These are phyloP conservation scores for Bombardia bombarda DNA, from an alignment of 495 filamentous ascomycete genomes.

Conservation along the genomic window DNA sequence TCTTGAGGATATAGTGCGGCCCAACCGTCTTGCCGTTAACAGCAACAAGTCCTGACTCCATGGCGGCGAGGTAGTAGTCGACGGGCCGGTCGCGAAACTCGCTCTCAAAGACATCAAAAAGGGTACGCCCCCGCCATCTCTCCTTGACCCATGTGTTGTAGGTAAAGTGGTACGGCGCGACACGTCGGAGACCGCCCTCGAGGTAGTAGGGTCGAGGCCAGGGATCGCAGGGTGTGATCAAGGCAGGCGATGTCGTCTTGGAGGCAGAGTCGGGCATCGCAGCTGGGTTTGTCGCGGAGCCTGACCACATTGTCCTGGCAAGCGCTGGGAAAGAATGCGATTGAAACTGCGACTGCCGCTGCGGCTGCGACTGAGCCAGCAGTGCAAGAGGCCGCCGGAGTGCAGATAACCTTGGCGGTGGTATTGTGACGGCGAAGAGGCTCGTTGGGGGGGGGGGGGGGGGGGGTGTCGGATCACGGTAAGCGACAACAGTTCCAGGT, in stretches of 20 bases:
- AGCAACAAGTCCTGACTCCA: constrained; percentile 63
- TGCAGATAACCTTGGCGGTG: too few relatives aligned
- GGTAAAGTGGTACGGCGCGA: constrained; percentile 84
- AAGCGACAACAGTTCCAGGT: too few relatives aligned
- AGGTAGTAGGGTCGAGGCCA: constrained; percentile 70
- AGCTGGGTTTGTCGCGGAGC: background rate
- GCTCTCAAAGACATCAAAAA: constrained; percentile 72
- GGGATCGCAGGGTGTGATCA: constrained; percentile 41
- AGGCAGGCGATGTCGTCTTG: background rate
- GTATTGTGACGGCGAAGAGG: too few relatives aligned
- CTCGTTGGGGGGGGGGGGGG: too few relatives aligned
- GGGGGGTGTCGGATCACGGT: too few relatives aligned
- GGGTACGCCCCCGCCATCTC: constrained; percentile 67
- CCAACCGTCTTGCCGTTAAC: constrained; percentile 61
- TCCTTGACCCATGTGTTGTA: constrained; percentile 93
- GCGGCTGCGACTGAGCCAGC: too few relatives aligned
- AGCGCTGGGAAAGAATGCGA: too few relatives aligned
- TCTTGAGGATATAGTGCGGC: constrained; percentile 36
- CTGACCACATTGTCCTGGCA: too few relatives aligned
- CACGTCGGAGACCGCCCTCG: constrained; percentile 70
- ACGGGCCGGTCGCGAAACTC: constrained; percentile 82
- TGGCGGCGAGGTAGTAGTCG: constrained; percentile 82
- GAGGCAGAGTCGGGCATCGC: background rate
- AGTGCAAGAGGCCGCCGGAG: too few relatives aligned
- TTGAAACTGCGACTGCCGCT: too few relatives aligned